These are phyloP conservation scores for Epichloe gansuensis DNA, from an alignment of 2,329 filamentous ascomycete genomes.

Conservation along the genomic window DNA sequence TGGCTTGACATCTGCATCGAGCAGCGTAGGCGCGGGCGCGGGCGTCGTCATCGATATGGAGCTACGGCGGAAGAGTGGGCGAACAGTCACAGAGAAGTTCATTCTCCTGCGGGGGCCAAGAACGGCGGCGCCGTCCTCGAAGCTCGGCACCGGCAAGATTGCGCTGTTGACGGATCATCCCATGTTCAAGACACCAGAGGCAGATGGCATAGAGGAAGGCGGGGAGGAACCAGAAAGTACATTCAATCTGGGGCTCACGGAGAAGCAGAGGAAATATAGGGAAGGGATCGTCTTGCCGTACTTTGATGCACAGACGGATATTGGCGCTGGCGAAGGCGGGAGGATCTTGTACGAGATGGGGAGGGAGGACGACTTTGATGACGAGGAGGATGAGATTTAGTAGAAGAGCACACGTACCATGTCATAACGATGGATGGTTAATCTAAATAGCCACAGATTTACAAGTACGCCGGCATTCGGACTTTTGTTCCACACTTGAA, in stretches of 20 bases:
- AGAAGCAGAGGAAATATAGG: slow-evolving; percentile 74
- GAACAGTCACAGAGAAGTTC: slow-evolving; percentile 59
- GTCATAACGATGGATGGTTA: no score
- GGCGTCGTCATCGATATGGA: slow-evolving; percentile 74
- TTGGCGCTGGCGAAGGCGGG: slow-evolving; percentile 70
- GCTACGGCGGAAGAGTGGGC: slow-evolving; percentile 68
- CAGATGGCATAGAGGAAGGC: slow-evolving; percentile 22
- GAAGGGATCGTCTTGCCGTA: slow-evolving; percentile 90
- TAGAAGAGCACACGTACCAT: slow-evolving; percentile 39
- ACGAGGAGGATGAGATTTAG: slow-evolving; percentile 85
- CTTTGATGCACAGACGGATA: slow-evolving; percentile 83
- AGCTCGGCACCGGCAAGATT: slow-evolving; percentile 22
- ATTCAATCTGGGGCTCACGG: slow-evolving; percentile 77
- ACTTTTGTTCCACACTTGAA: no score
- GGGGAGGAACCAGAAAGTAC: slow-evolving; percentile 56
- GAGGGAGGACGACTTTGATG: slow-evolving; percentile 90
- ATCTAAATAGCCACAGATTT: no score
- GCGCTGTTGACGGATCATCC: slow-evolving; percentile 66
- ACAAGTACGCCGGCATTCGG: no score
- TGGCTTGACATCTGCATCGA: slow-evolving; percentile 33
- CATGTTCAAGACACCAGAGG: slow-evolving; percentile 41
- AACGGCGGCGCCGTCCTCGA: slow-evolving; percentile 8
- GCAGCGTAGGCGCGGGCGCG: slow-evolving; percentile 22
- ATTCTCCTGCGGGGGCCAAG: slow-evolving; percentile 24
- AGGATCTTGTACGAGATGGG: slow-evolving; percentile 96